phyloP scores from a whole-genome alignment of 78 protist genomes.

The Polysphondylium violaceum region DNA sequence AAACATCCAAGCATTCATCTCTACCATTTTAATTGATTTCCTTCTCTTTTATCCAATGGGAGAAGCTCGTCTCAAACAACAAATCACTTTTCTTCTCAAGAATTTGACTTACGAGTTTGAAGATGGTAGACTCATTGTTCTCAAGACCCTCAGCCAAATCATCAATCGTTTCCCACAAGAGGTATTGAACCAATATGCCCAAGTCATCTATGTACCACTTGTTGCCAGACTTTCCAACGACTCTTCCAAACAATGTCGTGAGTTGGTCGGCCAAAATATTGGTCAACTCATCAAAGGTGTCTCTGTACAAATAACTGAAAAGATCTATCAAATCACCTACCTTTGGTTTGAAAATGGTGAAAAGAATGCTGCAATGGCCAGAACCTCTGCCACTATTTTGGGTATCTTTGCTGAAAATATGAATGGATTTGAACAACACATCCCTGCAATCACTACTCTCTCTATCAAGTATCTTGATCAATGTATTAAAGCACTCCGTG shows the following conservation, averaged over 20 bases:
- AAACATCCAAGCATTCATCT: neutral
- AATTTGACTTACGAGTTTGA: slow-evolving; percentile 50
- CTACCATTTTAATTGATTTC: slow-evolving; percentile 45
- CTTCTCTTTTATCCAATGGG: slow-evolving; percentile 72
- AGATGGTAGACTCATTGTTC: slow-evolving; percentile 51
- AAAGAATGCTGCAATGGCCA: slow-evolving; percentile 18
- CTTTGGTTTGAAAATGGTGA: slow-evolving; percentile 49
- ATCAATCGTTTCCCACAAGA: slow-evolving; percentile 49
- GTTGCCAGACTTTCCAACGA: slow-evolving; percentile 38
- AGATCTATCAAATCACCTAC: slow-evolving; percentile 20
- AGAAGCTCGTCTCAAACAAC: slow-evolving; percentile 56
- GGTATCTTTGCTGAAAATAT: slow-evolving; percentile 18
- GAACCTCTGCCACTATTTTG: slow-evolving; percentile 34
- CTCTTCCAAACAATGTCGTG: slow-evolving; percentile 19
- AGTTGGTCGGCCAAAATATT: neutral
- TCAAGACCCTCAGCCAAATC: slow-evolving; percentile 20
- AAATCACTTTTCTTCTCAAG: slow-evolving; percentile 52
- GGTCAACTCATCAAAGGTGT: neutral
- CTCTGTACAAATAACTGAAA: neutral
- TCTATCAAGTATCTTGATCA: slow-evolving; percentile 11
- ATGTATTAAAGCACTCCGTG: neutral
- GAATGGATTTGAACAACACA: neutral
- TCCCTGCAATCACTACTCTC: neutral
- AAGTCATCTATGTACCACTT: slow-evolving; percentile 30
- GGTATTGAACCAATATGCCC: slow-evolving; percentile 27